These are phyloP conservation scores for Camellia japonica DNA, from an alignment of 148 eudicot species.

Conservation along the genomic window DNA sequence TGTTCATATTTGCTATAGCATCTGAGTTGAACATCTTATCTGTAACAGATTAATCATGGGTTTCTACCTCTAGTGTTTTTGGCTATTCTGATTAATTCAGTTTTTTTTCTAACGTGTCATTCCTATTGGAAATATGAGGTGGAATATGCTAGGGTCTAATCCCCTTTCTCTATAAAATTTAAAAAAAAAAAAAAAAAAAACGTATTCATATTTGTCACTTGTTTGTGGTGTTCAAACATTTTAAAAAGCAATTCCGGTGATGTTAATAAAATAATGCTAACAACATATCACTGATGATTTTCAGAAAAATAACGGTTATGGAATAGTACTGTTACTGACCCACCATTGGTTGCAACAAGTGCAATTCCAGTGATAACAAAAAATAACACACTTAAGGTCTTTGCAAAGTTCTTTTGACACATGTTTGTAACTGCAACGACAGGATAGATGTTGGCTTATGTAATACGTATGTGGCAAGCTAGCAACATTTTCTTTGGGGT, in stretches of 20 bases:
- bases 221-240: slow-evolving; percentile 1
- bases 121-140: background rate
- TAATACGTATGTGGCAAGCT: background rate
- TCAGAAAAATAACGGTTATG: background rate
- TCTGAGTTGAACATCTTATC: background rate
- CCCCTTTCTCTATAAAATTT: background rate
- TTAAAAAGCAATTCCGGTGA: background rate
- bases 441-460: background rate
- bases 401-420: background rate
- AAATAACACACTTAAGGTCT: background rate
- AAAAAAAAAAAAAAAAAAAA: background rate
- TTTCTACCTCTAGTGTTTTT: background rate
- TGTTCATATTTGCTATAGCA: background rate
- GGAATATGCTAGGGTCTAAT: too few species aligned
- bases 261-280: background rate
- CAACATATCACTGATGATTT: background rate
- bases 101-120: background rate
- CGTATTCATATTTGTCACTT: background rate
- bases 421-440: background rate
- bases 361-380: background rate
- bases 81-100: background rate
- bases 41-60: background rate
- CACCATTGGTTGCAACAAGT: background rate
- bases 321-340: background rate
- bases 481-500: background rate